phyloP scores from a whole-genome alignment of 768 basidiomycete species.

The Mycena pura region DNA sequence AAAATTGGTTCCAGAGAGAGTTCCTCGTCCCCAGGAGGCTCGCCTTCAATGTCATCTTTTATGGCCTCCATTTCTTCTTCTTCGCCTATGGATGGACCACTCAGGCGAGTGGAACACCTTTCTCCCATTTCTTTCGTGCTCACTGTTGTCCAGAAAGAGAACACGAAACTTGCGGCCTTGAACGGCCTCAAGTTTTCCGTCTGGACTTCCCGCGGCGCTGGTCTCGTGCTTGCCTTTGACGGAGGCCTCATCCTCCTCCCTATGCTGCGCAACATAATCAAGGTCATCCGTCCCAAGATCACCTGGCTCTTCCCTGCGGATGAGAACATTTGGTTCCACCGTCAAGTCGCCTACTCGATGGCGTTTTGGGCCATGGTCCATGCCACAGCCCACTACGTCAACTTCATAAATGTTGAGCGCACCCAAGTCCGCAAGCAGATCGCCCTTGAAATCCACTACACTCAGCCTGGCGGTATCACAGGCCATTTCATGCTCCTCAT shows the following conservation, averaged over 20 bases:
- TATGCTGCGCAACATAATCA: slow-evolving; percentile 88
- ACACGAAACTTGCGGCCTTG: slow-evolving; percentile 71
- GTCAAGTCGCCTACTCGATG: slow-evolving; percentile 93
- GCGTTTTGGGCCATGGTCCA: slow-evolving; percentile 94
- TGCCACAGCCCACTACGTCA: slow-evolving; percentile 92
- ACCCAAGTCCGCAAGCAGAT: slow-evolving; percentile 82
- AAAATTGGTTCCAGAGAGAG: slow-evolving; percentile 77
- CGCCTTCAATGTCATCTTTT: slow-evolving; percentile 79
- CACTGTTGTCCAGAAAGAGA: slow-evolving; percentile 53
- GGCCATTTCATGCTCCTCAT: slow-evolving; percentile 95
- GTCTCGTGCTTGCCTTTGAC: slow-evolving; percentile 87
- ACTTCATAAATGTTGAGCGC: slow-evolving; percentile 90
- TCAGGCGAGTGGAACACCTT: slow-evolving; percentile 59
- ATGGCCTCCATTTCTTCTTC: slow-evolving; percentile 73
- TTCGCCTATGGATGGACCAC: slow-evolving; percentile 91
- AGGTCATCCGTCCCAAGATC: slow-evolving; percentile 79
- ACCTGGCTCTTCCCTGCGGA: slow-evolving; percentile 90
- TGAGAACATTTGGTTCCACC: slow-evolving; percentile 96
- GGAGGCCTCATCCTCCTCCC: slow-evolving; percentile 88
- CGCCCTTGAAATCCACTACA: slow-evolving; percentile 88
- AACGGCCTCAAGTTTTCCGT: slow-evolving; percentile 85
- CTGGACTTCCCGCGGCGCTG: slow-evolving; percentile 91
- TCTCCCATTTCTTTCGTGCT: neutral
- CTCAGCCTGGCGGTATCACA: slow-evolving; percentile 88
- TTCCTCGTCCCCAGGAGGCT: slow-evolving; percentile 69